These are phyloP conservation scores for Zostera marina DNA, from an alignment of 116 monocot species.

Conservation along the genomic window DNA sequence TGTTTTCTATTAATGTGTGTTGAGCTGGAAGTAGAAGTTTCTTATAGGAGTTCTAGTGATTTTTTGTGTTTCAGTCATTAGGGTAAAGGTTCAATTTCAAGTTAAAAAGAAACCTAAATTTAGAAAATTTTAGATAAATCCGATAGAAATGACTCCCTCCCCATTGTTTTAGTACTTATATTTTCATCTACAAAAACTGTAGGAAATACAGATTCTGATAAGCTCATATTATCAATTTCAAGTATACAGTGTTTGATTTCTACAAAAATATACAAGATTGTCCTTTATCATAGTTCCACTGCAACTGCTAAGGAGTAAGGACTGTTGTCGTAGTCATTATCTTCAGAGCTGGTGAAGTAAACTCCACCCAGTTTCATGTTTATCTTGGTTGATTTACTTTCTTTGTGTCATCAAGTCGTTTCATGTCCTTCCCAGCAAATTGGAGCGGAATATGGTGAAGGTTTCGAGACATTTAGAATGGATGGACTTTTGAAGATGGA, in stretches of 20 bases:
- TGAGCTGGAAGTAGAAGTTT: too few relatives aligned
- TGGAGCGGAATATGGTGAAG: slow-evolving; percentile 99
- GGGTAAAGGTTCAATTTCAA: too few relatives aligned
- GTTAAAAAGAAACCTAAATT: too few relatives aligned
- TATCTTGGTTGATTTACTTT: not conserved
- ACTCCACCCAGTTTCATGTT: not conserved
- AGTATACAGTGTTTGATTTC: too few relatives aligned
- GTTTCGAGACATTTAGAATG: slow-evolving; percentile 95
- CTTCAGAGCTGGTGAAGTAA: not conserved
- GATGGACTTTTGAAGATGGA: slow-evolving; percentile 91
- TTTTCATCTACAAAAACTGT: too few relatives aligned
- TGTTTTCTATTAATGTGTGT: too few relatives aligned
- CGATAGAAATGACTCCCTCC: too few relatives aligned
- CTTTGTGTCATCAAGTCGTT: not conserved
- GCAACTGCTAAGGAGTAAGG: not conserved
- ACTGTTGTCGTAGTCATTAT: not conserved
- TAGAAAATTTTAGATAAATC: too few relatives aligned
- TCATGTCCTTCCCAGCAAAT: slow-evolving; percentile 38
- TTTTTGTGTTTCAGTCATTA: too few relatives aligned
- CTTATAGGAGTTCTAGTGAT: too few relatives aligned
- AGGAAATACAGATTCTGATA: not conserved
- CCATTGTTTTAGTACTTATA: too few relatives aligned
- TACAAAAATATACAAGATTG: not conserved
- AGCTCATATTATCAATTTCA: not conserved
- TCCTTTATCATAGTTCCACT: not conserved